These are phyloP conservation scores for Geotrichum candidum DNA, from an alignment of 1,139 yeast species.

Conservation along the genomic window DNA sequence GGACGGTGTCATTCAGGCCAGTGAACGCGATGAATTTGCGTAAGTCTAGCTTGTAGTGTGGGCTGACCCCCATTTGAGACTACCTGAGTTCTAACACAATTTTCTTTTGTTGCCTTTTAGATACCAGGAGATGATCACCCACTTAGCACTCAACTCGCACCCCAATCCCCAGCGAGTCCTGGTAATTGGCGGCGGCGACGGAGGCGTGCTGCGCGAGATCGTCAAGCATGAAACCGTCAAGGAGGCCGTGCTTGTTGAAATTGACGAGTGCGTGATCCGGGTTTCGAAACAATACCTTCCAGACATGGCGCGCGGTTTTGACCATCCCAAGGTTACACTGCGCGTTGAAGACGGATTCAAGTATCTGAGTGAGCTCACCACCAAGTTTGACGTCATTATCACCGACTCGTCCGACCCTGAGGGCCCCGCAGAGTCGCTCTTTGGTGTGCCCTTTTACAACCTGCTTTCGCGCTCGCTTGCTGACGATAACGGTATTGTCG, in stretches of 20 bases:
- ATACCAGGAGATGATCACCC: constrained; percentile 93
- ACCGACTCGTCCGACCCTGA: constrained; percentile 96
- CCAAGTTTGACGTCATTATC: constrained; percentile 74
- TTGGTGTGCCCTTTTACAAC: constrained; percentile 81
- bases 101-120: not conserved
- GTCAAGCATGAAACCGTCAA: constrained; percentile 80
- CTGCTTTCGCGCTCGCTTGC: constrained; percentile 74
- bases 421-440: constrained; percentile 88
- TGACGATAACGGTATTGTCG: constrained; percentile 70
- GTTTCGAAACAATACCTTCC: constrained; percentile 81
- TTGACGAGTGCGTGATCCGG: constrained; percentile 82
- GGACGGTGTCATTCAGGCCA: constrained; percentile 87
- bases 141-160: constrained; percentile 82
- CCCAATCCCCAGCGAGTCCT: constrained; percentile 84
- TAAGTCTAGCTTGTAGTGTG: constrained; percentile 15
- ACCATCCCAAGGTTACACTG: constrained; percentile 74
- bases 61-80: not conserved
- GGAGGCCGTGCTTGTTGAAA: constrained; percentile 84
- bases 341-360: constrained; percentile 91
- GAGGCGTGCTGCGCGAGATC: constrained; percentile 90
- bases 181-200: constrained; percentile 95
- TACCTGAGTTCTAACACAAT: not conserved
- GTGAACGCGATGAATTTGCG: constrained; percentile 91
- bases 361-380: constrained; percentile 68
- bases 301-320: constrained; percentile 71